Evolutionary conservation across 768 basidiomycete genomes (phyloP), one percentile per base, ranked within the genome.

Genomic region (Dentipellis sp.): DNA sequence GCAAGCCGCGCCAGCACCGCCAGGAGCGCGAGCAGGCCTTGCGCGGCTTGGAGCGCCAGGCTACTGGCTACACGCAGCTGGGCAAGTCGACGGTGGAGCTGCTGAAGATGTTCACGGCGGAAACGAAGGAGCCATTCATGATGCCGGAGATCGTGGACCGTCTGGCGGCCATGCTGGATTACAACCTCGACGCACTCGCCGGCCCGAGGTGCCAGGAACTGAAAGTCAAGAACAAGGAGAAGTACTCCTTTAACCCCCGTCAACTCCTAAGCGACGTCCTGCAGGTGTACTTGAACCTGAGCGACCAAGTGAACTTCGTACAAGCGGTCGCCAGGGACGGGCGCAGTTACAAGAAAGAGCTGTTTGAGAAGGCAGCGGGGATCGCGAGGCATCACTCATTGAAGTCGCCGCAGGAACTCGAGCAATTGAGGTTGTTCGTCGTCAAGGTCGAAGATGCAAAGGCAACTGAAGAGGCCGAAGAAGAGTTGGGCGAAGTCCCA

Each of bases 81-180:
- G 91, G 93, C 14, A 79, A 86, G 60, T 89, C 88, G 17, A 94
- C 92, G 3, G 87, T 99, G n/a, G 84, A 86, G 50, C 76, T 97
- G 16, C 79, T 99, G 63, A 91, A 91, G 67, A 78, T 90, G 54
- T 94, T 98, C 73, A 95, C 95, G 0, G 88, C 86, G 0, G 89
- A 95, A 67, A 90, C 92, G 0, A 92, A 88, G 67, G 80, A 76
- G 23, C 94, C 97, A 0, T 99, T 97, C 71, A 88, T 97, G 82
- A 88, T 91, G 71, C 87, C 90, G 8, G 97, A 99, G 71, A 97
- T 99, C 49, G 91, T 98, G 52, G 88, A 94, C 68, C 82, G 89
- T 37, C 78, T 99, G 14, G 97, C 97, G 3, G 94, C 94, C 0
- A 97, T 97, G 90, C 71, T 99, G 64, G 91, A 97, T 67, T 93